Evolutionary conservation across 768 basidiomycete species (phyloP).

Genomic region (Cystobasidium tubakii): DNA sequence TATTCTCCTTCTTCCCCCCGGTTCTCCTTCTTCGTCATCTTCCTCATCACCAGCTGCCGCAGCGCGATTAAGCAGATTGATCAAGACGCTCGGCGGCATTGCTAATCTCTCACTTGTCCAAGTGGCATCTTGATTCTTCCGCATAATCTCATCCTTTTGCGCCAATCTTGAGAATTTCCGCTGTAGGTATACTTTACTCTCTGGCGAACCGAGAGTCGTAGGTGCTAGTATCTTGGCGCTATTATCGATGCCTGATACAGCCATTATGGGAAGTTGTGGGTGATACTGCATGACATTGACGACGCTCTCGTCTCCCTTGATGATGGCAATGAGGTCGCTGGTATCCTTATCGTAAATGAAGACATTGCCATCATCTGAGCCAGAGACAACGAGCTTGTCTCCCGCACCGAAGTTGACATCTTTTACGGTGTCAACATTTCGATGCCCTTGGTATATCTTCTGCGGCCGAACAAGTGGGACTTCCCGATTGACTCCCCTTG

Average conservation of each 20-base stretch:
- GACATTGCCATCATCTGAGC: conserved; percentile 46
- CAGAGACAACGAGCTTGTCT: conserved; percentile 41
- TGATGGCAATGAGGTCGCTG: conserved; percentile 37
- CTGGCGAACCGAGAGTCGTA: conserved; percentile 12
- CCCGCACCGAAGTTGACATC: conserved; percentile 43
- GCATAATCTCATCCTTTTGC: conserved; percentile 20
- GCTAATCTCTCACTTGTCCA: conserved; percentile 16
- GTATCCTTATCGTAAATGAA: conserved; percentile 42
- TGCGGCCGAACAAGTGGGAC: conserved; percentile 40
- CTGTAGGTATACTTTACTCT: background rate
- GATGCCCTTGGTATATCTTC: conserved; percentile 38
- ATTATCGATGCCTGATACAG: conserved; percentile 40
- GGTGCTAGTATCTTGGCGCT: conserved; percentile 45
- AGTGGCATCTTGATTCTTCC: conserved; percentile 8
- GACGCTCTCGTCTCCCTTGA: conserved; percentile 40
- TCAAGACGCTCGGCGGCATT: conserved; percentile 1
- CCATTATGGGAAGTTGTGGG: conserved; percentile 42
- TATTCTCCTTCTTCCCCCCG: conserved; percentile 10
- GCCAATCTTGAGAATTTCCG: conserved; percentile 13
- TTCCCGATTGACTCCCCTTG: background rate
- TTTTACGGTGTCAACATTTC: conserved; percentile 45
- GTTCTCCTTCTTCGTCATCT: background rate
- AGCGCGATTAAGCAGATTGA: conserved; percentile 3
- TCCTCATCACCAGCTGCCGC: background rate
- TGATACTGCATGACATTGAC: conserved; percentile 44